These are phyloP conservation scores for Ascochyta rabiei DNA, from an alignment of 2,329 filamentous ascomycete genomes.

Conservation along the genomic window DNA sequence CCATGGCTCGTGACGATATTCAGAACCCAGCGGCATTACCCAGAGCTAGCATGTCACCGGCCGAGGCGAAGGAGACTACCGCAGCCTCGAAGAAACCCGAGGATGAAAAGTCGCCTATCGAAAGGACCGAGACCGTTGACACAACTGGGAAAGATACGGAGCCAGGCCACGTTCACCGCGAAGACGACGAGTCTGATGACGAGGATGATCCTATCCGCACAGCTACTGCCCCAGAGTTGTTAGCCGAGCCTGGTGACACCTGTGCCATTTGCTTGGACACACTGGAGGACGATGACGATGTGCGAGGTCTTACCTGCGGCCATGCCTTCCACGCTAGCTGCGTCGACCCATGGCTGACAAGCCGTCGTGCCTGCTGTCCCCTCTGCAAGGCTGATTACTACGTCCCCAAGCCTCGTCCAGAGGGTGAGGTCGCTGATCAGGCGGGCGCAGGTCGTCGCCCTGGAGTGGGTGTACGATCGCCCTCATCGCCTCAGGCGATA, in stretches of 20 bases:
- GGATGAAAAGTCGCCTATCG: conserved; percentile 15
- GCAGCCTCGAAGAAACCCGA: conserved; percentile 23
- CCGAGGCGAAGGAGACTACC: conserved; percentile 29
- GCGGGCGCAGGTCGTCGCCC: conserved; percentile 36
- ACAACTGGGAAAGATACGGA: conserved; percentile 27
- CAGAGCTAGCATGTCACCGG: conserved; percentile 28
- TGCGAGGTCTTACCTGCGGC: conserved; percentile 92
- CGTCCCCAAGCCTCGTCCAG: conserved; percentile 83
- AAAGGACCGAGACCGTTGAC: conserved; percentile 35
- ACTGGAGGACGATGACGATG: conserved; percentile 93
- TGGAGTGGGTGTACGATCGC: conserved; percentile 38
- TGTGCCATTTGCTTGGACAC: conserved; percentile 97
- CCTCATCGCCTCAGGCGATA: conserved; percentile 39
- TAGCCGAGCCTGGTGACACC: conserved; percentile 83
- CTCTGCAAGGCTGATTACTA: conserved; percentile 99
- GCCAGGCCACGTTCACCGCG: conserved; percentile 30
- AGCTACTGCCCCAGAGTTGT: conserved; percentile 78
- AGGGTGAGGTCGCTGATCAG: conserved; percentile 52
- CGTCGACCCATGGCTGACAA: conserved; percentile 95
- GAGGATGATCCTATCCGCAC: conserved; percentile 82
- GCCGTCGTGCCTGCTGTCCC: conserved; percentile 90
- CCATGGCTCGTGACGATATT: conserved; percentile 53
- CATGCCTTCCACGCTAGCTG: conserved; percentile 97
- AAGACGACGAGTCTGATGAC: conserved; percentile 66
- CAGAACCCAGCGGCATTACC: conserved; percentile 21